Evolutionary conservation across 164 flowering plant genomes (phyloP), one percentile per base, ranked within the genome.

Genomic region (Taxillus chinensis): DNA sequence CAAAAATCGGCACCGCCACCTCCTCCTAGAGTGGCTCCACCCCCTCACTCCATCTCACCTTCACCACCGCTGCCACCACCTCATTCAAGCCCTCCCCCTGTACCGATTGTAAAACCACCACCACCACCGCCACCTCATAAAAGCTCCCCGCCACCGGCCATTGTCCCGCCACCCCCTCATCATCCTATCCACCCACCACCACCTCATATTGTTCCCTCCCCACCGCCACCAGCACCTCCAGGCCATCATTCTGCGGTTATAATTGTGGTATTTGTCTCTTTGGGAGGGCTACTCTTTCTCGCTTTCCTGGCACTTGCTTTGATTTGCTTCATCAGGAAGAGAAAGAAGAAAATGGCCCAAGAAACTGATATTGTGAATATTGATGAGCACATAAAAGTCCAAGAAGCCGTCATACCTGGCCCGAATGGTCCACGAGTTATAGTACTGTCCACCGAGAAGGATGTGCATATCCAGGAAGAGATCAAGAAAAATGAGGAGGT

Each of bases 201-300:
- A 13, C 75, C 77, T 16, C 57, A 54, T 54, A 54, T 17, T 54
- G 39, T 27, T 54, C 55, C 55, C 5, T 5, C 8, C 16, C 68
- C 82, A 46, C 74, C 51, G 12, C 51, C 51, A 8, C 10, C 51
- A 48, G 4, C 83, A 43, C 65, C 85, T 8, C 69, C 79, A 3
- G 69, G 69, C 8, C 67, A 77, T 51, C 67, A 78, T 63, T 62
- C 79, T 16, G 66, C 78, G 1, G 70, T 83, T 27, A 75, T 83
- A 61, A 45, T 83, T 6, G 48, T 83, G 1, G 81, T 83, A 49
- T 78, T 86, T 37, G 75, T 79, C 53, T 80, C 86, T 4, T 63
- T 83, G n/a, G 95, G 89, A 15, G 82, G 84, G 27, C 73, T 87
- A 37, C 79, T 83, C 77, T 78, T 85, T 67, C 78, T 85, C 4